Percentiles rank a stretch among this genome's conserved stretches.
Conservation (phyloP, 2,329 filamentous ascomycete genomes). For the Aspergillus sp. region DNA sequence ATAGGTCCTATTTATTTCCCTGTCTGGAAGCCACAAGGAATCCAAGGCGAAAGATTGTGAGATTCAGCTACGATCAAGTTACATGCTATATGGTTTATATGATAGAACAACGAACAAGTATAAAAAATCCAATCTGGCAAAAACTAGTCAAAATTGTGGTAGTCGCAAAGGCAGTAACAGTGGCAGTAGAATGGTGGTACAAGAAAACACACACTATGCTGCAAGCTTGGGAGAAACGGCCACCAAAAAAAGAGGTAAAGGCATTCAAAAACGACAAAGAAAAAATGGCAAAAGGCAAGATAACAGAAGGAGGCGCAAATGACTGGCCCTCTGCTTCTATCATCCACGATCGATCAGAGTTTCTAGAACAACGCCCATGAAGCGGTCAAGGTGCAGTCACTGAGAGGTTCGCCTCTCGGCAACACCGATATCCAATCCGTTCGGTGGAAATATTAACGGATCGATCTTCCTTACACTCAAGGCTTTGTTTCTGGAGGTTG, state of each 20-base stretch:
- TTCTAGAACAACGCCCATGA: background rate
- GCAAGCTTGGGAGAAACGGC: background rate
- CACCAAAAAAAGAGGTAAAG: background rate
- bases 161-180: background rate
- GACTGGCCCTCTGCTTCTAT: background rate
- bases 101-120: background rate
- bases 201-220: conserved; percentile 1
- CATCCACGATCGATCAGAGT: background rate
- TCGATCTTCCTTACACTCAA: background rate
- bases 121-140: background rate
- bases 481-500: background rate
- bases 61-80: background rate
- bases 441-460: background rate
- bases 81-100: background rate
- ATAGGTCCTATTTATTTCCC: background rate
- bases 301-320: background rate
- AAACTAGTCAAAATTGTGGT: background rate
- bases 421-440: background rate
- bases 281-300: background rate
- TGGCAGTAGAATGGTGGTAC: background rate
- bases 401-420: background rate
- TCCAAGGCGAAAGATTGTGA: background rate
- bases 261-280: background rate
- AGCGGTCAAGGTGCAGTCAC: background rate
- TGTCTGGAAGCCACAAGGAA: background rate